Evolutionary conservation across 139 green algal genomes (phyloP), one percentile per base, ranked within the genome.

Genomic region (Micromonas pusilla): DNA sequence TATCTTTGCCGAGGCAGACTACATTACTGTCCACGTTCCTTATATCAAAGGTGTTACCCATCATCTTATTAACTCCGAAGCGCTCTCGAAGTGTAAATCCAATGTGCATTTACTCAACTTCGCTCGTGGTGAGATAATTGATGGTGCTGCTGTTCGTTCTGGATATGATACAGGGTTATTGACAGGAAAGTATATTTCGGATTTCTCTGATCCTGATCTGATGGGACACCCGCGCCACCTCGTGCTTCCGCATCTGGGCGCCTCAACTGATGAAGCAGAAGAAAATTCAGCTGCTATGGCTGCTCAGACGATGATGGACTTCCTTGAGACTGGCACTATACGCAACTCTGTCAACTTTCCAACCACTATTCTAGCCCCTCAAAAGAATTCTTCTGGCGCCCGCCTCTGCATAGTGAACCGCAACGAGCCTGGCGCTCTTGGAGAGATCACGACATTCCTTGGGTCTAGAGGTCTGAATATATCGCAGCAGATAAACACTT

Each of bases 321-420:
- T 86, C 75, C 76, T 89, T 2, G 85, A 89, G 79, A 85, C 80
- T 2, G 85, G 85, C 33, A 83, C 82, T 52, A 89, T 89, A 77
- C 73, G 77, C 45, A 89, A 89, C 82, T 83, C 73, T 0, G 85
- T 89, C 66, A 89, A 89, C 80, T 89, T 89, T 79, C 85, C 85
- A 1, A 80, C 82, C 70, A 74, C 74, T 38, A 82, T 83, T 36
- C 78, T 86, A 1, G 68, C 81, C 52, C 53, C 70, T 36, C 80
- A 84, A 72, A 57, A 80, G 21, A 81, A 79, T 74, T 78, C 83
- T 62, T 81, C 83, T 30, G 78, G 78, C 75, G 82, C 72, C 28
- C 85, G 85, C 32, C 64, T 89, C 67, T 85, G 77, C 78, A 86
- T 89, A 23, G 82, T 85, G 3, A 80, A 89, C 82, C 83, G 84